A percentile compares a stretch with the other conserved stretches of the same genome.
Conservation (phyloP, 305 asterid genomes). For the Fraxinus platypoda region DNA sequence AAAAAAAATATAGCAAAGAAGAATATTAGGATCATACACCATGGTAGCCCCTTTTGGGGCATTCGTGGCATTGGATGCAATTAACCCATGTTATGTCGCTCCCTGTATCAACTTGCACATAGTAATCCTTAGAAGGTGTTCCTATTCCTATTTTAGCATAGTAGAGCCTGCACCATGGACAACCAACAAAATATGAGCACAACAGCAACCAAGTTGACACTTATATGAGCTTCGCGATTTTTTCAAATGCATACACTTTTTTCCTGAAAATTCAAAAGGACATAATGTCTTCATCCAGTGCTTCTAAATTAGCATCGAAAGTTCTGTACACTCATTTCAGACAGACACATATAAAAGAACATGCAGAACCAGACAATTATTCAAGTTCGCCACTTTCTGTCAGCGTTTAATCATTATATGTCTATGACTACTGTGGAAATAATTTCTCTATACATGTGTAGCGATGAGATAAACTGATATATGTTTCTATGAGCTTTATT, state of each 20-base stretch:
- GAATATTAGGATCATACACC: constrained; percentile 60
- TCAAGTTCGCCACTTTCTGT: neutral
- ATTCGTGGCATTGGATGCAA: constrained; percentile 86
- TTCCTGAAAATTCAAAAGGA: constrained; percentile 14
- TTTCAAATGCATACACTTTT: neutral
- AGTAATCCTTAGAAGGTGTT: constrained; percentile 87
- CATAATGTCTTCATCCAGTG: neutral
- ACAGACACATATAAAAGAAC: constrained; percentile 9
- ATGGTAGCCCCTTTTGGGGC: constrained; percentile 88
- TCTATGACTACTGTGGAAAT: neutral
- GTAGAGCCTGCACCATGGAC: constrained; percentile 70
- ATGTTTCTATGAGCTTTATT: neutral
- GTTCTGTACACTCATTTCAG: constrained; percentile 3
- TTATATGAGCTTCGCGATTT: neutral
- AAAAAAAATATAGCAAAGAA: constrained; percentile 20
- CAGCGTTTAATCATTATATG: constrained; percentile 1
- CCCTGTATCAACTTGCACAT: constrained; percentile 98
- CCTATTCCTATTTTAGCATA: constrained; percentile 96
- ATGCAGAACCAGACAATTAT: constrained; percentile 11
- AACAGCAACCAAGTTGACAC: neutral
- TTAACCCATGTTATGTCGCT: constrained; percentile 96
- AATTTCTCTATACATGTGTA: neutral
- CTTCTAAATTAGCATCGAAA: constrained; percentile 6
- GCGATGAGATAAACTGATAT: neutral
- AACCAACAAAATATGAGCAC: constrained; percentile 28